Conservation (phyloP, 2,329 filamentous ascomycete genomes). For the Tolypocladium sp. region DNA sequence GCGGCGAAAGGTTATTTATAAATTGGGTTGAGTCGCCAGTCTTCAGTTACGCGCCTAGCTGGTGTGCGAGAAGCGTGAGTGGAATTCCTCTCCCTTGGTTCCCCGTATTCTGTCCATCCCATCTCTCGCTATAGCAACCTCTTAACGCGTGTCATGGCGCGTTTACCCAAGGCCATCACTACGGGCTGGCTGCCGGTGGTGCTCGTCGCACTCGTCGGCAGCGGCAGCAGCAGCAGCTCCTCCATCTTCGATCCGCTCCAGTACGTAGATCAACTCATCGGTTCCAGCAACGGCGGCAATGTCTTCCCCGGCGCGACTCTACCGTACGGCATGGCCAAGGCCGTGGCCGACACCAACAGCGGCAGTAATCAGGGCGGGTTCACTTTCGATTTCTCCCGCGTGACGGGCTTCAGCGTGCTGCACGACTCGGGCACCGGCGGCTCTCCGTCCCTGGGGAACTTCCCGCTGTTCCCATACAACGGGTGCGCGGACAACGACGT, state of each 20-base stretch:
- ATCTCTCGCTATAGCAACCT: neutral
- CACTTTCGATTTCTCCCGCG: constrained; percentile 36
- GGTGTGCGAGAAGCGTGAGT: neutral
- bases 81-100: neutral
- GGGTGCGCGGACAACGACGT: constrained; percentile 53
- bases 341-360: constrained; percentile 36
- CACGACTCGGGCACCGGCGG: constrained; percentile 51
- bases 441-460: constrained; percentile 59
- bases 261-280: constrained; percentile 28
- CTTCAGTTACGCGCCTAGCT: neutral
- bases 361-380: constrained; percentile 49
- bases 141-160: neutral
- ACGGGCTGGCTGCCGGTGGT: neutral
- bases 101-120: neutral
- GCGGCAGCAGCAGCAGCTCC: neutral
- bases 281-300: constrained; percentile 23
- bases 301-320: constrained; percentile 33
- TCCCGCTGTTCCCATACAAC: constrained; percentile 60
- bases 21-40: neutral
- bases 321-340: constrained; percentile 44
- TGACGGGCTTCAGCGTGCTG: constrained; percentile 48
- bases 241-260: constrained; percentile 18
- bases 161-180: neutral
- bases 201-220: neutral
- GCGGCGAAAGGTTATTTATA: neutral